phyloP scores from a whole-genome alignment of 495 filamentous ascomycete species.

The Penicillium chermesinum region DNA sequence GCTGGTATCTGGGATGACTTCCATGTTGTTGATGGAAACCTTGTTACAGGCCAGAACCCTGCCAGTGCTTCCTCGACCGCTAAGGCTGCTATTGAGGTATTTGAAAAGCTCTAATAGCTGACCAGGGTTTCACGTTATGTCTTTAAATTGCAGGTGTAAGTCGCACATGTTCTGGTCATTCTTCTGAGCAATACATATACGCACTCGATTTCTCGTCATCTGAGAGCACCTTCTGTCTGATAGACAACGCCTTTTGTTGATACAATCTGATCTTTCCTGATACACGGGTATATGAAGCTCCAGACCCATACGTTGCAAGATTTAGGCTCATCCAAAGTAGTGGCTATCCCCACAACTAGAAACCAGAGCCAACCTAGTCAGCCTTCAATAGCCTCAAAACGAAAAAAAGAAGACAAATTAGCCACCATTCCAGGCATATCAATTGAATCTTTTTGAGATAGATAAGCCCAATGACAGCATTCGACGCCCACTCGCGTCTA shows the following conservation, averaged over 20 bases:
- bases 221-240: no score
- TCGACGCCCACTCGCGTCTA: background rate
- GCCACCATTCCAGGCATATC: background rate
- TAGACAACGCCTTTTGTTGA: no score
- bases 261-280: no score
- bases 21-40: slow-evolving; percentile 45
- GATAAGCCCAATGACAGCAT: background rate
- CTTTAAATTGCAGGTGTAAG: no score
- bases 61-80: slow-evolving; percentile 51
- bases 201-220: no score
- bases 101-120: slow-evolving; percentile 18
- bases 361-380: background rate
- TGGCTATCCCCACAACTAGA: background rate
- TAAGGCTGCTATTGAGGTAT: slow-evolving; percentile 39
- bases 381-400: background rate
- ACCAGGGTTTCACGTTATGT: no score
- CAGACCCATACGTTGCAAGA: no score
- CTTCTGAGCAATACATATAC: no score
- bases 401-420: background rate
- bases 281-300: no score
- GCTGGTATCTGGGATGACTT: slow-evolving; percentile 44
- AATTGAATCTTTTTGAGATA: background rate
- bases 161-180: no score
- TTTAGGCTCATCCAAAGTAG: background rate
- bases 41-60: slow-evolving; percentile 71